These are phyloP conservation scores for Vitis labrusca DNA, from an alignment of 164 flowering plant genomes.

Conservation along the genomic window DNA sequence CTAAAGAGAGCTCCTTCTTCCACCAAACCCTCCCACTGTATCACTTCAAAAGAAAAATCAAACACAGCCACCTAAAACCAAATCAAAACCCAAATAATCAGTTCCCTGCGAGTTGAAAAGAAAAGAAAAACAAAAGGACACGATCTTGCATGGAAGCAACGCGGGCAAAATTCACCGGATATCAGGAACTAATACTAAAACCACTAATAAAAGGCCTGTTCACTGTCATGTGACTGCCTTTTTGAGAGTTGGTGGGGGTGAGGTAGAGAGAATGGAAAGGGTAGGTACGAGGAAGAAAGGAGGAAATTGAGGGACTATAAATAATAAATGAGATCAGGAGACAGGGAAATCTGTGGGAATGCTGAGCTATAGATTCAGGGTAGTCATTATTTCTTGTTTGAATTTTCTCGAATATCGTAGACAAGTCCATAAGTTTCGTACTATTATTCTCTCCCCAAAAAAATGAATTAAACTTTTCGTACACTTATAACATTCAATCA, in stretches of 20 bases:
- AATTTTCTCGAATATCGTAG: background rate
- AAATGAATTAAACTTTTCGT: background rate
- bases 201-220: no score
- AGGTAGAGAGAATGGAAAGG: background rate
- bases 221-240: no score
- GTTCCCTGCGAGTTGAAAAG: no score
- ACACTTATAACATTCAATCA: constrained; percentile 1
- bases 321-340: background rate
- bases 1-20: constrained; percentile 49
- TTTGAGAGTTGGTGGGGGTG: background rate
- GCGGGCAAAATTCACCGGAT: no score
- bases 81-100: no score
- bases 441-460: background rate
- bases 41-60: background rate
- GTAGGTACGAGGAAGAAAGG: constrained; percentile 20
- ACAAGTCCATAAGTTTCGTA: constrained; percentile 1
- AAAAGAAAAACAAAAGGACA: no score
- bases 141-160: no score
- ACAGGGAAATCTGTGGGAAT: constrained; percentile 21
- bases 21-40: background rate
- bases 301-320: background rate
- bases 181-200: no score
- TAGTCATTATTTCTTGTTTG: constrained; percentile 3
- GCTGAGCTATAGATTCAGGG: constrained; percentile 14
- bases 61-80: no score